phyloP scores from a whole-genome alignment of 805 yeast species.

The Ogataea methylovora region DNA sequence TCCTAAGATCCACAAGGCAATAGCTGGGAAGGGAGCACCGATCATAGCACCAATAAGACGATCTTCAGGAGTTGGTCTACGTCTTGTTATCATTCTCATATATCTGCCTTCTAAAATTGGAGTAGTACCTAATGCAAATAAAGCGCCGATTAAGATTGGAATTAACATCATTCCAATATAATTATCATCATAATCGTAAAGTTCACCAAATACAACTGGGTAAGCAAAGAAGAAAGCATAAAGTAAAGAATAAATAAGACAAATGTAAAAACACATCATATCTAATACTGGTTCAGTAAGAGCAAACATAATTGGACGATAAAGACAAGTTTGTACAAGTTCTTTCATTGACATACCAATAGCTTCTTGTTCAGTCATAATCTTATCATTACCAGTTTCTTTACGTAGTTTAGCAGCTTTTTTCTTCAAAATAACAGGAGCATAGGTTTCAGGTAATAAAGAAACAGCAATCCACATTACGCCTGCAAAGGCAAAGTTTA shows the following conservation, averaged over 20 bases:
- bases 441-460: slow-evolving; percentile 82
- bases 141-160: slow-evolving; percentile 86
- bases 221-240: slow-evolving; percentile 94
- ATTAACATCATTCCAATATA: slow-evolving; percentile 80
- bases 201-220: slow-evolving; percentile 77
- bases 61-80: slow-evolving; percentile 73
- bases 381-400: slow-evolving; percentile 74
- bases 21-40: slow-evolving; percentile 78
- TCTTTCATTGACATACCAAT: slow-evolving; percentile 64
- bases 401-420: slow-evolving; percentile 63
- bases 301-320: slow-evolving; percentile 74
- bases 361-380: slow-evolving; percentile 92
- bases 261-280: slow-evolving; percentile 77
- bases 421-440: slow-evolving; percentile 67
- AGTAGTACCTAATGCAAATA: slow-evolving; percentile 64
- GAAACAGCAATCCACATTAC: slow-evolving; percentile 62
- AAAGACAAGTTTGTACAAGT: slow-evolving; percentile 61
- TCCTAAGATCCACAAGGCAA: slow-evolving; percentile 72
- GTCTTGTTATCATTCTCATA: slow-evolving; percentile 37
- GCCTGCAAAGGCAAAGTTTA: slow-evolving; percentile 88
- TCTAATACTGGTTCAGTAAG: slow-evolving; percentile 81
- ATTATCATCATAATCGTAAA: slow-evolving; percentile 74
- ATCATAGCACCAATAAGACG: slow-evolving; percentile 74
- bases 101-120: slow-evolving; percentile 64
- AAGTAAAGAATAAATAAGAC: slow-evolving; percentile 80